phyloP scores from a whole-genome alignment of 1,284 basidiomycete species.

The Testicularia cyperi region DNA sequence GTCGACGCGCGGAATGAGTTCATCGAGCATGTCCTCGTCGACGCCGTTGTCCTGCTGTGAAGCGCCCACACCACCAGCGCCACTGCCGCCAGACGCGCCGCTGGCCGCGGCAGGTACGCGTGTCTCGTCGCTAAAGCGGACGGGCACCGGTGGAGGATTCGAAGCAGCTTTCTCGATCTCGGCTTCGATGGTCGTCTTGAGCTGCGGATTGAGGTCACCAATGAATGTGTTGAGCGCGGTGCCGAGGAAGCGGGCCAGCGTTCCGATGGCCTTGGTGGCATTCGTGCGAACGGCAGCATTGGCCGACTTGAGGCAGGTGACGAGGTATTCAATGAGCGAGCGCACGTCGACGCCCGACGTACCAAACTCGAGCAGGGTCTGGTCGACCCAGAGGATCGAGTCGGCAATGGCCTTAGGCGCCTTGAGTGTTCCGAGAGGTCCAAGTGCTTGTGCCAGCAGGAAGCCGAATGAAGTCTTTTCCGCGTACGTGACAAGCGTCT shows the following conservation, averaged over 20 bases:
- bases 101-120: slow-evolving; percentile 18
- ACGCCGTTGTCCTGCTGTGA: slow-evolving; percentile 19
- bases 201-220: slow-evolving; percentile 90
- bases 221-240: slow-evolving; percentile 85
- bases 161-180: slow-evolving; percentile 95
- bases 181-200: slow-evolving; percentile 82
- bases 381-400: slow-evolving; percentile 84
- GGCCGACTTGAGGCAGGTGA: slow-evolving; percentile 82
- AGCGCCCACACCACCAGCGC: slow-evolving; percentile 1
- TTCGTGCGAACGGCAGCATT: slow-evolving; percentile 91
- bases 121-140: slow-evolving; percentile 41
- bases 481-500: slow-evolving; percentile 76
- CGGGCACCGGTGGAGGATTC: slow-evolving; percentile 76
- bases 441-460: slow-evolving; percentile 75
- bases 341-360: slow-evolving; percentile 81
- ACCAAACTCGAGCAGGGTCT: slow-evolving; percentile 87
- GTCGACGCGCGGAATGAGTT: slow-evolving; percentile 91
- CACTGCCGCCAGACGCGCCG: slow-evolving; percentile 12
- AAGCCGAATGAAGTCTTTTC: slow-evolving; percentile 95
- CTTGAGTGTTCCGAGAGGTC: slow-evolving; percentile 64
- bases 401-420: slow-evolving; percentile 96
- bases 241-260: slow-evolving; percentile 87
- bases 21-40: slow-evolving; percentile 66
- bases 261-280: slow-evolving; percentile 91
- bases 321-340: slow-evolving; percentile 85